Evolutionary conservation across 495 filamentous ascomycete species (phyloP), one percentile per base, ranked within the genome.

Genomic region (Penicillium lividum): DNA sequence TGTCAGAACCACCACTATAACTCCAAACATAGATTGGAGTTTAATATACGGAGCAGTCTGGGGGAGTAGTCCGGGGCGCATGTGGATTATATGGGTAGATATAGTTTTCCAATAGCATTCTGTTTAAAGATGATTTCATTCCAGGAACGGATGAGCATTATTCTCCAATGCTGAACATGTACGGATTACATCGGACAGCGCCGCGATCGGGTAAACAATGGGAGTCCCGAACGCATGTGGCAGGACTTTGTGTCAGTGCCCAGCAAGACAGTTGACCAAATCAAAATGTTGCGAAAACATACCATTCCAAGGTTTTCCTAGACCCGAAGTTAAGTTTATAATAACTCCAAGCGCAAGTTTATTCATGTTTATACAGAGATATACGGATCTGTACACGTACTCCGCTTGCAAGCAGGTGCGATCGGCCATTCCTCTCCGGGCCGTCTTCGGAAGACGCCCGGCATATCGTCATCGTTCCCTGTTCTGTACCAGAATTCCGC

Each of bases 361-460:
- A 33, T 33, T 33, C 30, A 33, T 22, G 22, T 33, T 10, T 33
- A 33, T 5, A 13, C n/a, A 7, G n/a, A 22, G 22, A 18, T 16
- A 44, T 10, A 15, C 46, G 46, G 46, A 49, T 30, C 46, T 49
- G 46, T 49, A 29, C 46, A 49, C 46, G 46, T 49, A 49, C 46
- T 49, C 46, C 46, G 46, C 46, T 49, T 49, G 46, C 46, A 28
- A 29, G 25, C 46, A 49, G 16, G 16, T 46, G 43, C 15, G 47
- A 50, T 50, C 36, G 46, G 34, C 36, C 51, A 53, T 53, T 53
- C 51, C 36, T 52, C 49, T 46, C 43, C 25, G 47, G 47, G 47
- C 27, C 31, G 64, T 60, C 57, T 69, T 73, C 71, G 71, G 71
- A 61, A 68, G 68, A 69, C 63, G 62, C 53, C 71, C 66, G 64